Evolutionary conservation across 2,329 filamentous ascomycete genomes (phyloP), one percentile per base, ranked within the genome.

Genomic region (Penicillium sp.): DNA sequence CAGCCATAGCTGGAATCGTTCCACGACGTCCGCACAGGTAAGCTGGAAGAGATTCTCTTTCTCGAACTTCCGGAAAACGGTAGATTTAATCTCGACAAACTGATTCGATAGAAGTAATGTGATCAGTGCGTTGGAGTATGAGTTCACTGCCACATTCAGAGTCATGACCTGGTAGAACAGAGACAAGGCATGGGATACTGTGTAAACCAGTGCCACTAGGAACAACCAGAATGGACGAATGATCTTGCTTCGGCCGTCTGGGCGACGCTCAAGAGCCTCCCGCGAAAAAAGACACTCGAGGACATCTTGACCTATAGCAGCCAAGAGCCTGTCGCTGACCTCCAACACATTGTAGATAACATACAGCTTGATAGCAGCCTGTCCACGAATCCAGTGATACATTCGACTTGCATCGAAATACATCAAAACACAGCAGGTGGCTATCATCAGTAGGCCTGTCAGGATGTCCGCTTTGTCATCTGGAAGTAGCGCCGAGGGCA

Each of bases 311-410:
- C 94, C 94, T 3, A 99, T 81, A 0, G 94, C 93, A 0, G 91
- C 91, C 31, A 97, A 85, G 0, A 99, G 82, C 8, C 92, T 88
- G 73, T 99, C 94, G 52, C 89, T 89, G 2, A 87, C 86, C 75
- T 99, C 94, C 5, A 99, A 84, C 34, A 97, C 90, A 69, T 99
- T 99, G 80, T 96, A 99, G 53, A 99, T 97, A 57, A 99, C 94
- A 72, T 99, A 99, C 11, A 99, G 83, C 72, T 99, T 99, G 77
- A 99, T 97, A 8, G 93, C 92, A 2, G 92, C 93, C 73, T 99
- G 94, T 0, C 92, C 94, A 45, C 93, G 88, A 66, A 99, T 96
- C 67, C 92, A 92, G 73, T 99, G 94, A 69, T 99, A 99, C 90
- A 97, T 97, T 50, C 92, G 86, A 70, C 92, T 97, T 6, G 94